These are phyloP conservation scores for Isabelozyma pseudorhagii DNA, from an alignment of 805 yeast species.

Conservation along the genomic window DNA sequence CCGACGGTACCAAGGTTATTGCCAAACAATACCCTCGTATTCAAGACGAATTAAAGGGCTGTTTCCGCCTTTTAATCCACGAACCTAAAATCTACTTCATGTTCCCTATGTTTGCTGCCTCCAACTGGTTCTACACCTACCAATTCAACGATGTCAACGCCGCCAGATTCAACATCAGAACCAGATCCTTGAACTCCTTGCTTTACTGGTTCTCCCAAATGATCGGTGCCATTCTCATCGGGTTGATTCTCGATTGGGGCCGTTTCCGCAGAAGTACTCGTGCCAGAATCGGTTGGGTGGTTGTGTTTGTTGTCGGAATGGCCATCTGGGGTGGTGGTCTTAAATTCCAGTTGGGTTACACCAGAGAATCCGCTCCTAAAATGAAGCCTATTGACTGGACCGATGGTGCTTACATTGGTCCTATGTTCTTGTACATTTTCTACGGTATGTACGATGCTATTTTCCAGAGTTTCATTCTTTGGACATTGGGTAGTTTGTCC, in stretches of 20 bases:
- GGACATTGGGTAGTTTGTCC: conserved; percentile 58
- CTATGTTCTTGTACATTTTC: conserved; percentile 59
- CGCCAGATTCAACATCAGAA: conserved; percentile 53
- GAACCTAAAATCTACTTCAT: conserved; percentile 47
- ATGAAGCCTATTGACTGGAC: conserved; percentile 42
- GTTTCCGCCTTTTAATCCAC: conserved; percentile 31
- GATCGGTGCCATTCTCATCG: conserved; percentile 52
- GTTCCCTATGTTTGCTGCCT: conserved; percentile 61
- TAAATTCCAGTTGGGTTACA: conserved; percentile 41
- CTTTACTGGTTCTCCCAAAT: conserved; percentile 62
- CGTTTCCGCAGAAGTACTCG: conserved; percentile 40
- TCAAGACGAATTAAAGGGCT: conserved; percentile 42
- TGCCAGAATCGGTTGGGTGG: conserved; percentile 43
- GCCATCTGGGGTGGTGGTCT: conserved; percentile 62
- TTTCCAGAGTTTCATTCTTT: conserved; percentile 56
- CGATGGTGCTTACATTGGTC: conserved; percentile 49
- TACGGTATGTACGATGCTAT: conserved; percentile 60
- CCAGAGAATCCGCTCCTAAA: conserved; percentile 31
- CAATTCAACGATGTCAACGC: conserved; percentile 59
- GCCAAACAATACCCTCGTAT: conserved; percentile 44
- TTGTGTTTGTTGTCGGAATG: conserved; percentile 38
- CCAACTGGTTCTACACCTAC: conserved; percentile 67
- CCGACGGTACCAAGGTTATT: conserved; percentile 49
- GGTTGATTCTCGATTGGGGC: conserved; percentile 45
- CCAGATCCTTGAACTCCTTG: conserved; percentile 59